Evolutionary conservation across 2,329 filamentous ascomycete genomes (phyloP).

Genomic region (Botrytis elliptica): DNA sequence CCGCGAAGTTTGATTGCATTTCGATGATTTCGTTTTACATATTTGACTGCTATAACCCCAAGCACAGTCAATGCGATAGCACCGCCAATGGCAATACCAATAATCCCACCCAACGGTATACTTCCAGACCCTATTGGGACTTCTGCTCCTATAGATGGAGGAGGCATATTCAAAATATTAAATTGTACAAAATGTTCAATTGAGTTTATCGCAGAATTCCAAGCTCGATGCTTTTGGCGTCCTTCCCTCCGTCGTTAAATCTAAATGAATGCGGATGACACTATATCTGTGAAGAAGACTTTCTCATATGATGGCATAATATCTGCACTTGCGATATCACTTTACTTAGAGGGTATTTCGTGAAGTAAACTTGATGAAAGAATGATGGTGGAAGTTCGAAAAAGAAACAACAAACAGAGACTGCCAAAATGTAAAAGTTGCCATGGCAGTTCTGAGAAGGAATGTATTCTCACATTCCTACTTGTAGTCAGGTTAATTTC

Average conservation of each 20-base stretch:
- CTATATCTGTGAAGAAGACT: neutral
- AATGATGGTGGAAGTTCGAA: neutral
- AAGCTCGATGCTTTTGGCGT: neutral
- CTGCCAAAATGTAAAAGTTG: conserved; percentile 2
- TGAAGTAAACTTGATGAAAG: neutral
- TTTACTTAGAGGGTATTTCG: neutral
- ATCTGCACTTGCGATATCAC: conserved; percentile 6
- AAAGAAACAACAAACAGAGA: conserved; percentile 1
- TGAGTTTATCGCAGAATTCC: neutral
- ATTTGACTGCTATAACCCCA: conserved; percentile 1
- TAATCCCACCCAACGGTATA: neutral
- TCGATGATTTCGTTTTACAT: neutral
- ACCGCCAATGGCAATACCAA: conserved; percentile 14
- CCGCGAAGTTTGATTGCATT: neutral
- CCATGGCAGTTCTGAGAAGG: neutral
- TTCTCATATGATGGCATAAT: neutral
- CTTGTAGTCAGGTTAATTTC: neutral
- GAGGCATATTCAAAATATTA: conserved; percentile 5
- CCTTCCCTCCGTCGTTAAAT: neutral
- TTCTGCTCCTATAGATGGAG: neutral
- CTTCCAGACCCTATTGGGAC: neutral
- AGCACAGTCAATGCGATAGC: neutral
- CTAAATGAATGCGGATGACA: neutral
- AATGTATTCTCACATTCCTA: conserved; percentile 3
- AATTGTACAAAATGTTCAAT: neutral